phyloP scores from a whole-genome alignment of 129 eudicot genomes.

The Mikania micrantha region DNA sequence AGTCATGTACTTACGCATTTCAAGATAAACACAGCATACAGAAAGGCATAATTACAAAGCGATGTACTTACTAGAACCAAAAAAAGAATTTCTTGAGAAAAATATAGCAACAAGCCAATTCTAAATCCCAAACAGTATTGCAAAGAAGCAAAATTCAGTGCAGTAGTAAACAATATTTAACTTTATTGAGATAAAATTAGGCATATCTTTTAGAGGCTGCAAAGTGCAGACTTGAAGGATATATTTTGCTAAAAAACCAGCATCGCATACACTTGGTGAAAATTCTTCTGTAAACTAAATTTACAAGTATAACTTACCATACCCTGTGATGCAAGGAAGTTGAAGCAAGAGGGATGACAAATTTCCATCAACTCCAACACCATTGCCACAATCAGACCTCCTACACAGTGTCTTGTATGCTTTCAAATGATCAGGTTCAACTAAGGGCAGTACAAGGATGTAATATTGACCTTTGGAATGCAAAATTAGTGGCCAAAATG shows the following conservation, averaged over 20 bases:
- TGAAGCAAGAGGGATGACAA: conserved; percentile 76
- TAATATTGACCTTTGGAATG: conserved; percentile 62
- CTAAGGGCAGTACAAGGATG: conserved; percentile 78
- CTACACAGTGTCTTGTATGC: conserved; percentile 57
- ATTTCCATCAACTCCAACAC: conserved; percentile 74
- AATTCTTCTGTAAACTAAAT: not conserved
- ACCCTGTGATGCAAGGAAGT: conserved; percentile 99
- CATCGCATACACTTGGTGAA: not conserved
- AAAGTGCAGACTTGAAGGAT: not conserved
- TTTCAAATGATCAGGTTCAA: conserved; percentile 70
- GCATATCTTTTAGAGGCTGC: not conserved
- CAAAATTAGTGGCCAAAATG: conserved; percentile 82
- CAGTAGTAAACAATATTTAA: not conserved
- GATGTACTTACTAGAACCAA: not conserved
- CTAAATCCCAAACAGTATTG: not conserved
- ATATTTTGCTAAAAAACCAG: not conserved
- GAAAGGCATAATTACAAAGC: not conserved
- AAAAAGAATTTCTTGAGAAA: not conserved
- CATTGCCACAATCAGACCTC: conserved; percentile 79
- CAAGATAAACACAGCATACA: not conserved
- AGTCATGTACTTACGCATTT: not conserved
- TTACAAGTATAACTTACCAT: conserved; percentile 56
- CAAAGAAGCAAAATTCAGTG: not conserved
- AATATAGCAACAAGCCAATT: not conserved
- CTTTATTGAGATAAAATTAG: not conserved